These are phyloP conservation scores for Macrophomina tecta DNA, from an alignment of 2,329 filamentous ascomycete species.

Conservation along the genomic window DNA sequence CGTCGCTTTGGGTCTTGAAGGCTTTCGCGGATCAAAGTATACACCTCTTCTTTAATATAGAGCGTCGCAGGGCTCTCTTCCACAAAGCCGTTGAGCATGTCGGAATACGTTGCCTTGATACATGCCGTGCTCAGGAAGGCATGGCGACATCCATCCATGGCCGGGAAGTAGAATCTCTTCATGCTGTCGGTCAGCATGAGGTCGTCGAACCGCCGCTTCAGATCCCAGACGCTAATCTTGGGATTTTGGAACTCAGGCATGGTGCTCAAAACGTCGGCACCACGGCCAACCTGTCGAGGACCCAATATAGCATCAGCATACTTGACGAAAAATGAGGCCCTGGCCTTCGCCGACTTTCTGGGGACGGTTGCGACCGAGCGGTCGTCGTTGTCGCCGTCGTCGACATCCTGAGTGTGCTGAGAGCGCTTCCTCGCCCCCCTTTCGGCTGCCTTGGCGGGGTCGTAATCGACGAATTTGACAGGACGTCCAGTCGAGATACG, in stretches of 20 bases:
- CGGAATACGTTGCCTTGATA: constrained; percentile 27
- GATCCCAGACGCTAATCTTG: constrained; percentile 27
- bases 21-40: constrained; percentile 13
- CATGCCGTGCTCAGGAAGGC: constrained; percentile 27
- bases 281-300: constrained; percentile 16
- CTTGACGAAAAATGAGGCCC: constrained; percentile 10
- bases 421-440: constrained; percentile 22
- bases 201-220: constrained; percentile 26
- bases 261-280: constrained; percentile 10
- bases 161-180: constrained; percentile 16
- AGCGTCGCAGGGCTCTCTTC: constrained; percentile 26
- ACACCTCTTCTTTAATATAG: constrained; percentile 27
- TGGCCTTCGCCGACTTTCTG: constrained; percentile 7
- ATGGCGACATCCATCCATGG: constrained; percentile 25
- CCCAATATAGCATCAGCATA: constrained; percentile 23
- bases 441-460: constrained; percentile 15
- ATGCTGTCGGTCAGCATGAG: constrained; percentile 21
- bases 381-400: constrained; percentile 7
- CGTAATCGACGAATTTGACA: constrained; percentile 24
- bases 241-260: constrained; percentile 27
- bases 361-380: constrained; percentile 11
- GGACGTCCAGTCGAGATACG: background rate
- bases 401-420: background rate
- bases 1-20: background rate
- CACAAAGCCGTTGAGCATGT: constrained; percentile 23